Percentiles rank a stretch among this genome's conserved stretches.
phyloP scores from a whole-genome alignment of 441 rosid genomes.

The Pelargonium fulgidum region DNA sequence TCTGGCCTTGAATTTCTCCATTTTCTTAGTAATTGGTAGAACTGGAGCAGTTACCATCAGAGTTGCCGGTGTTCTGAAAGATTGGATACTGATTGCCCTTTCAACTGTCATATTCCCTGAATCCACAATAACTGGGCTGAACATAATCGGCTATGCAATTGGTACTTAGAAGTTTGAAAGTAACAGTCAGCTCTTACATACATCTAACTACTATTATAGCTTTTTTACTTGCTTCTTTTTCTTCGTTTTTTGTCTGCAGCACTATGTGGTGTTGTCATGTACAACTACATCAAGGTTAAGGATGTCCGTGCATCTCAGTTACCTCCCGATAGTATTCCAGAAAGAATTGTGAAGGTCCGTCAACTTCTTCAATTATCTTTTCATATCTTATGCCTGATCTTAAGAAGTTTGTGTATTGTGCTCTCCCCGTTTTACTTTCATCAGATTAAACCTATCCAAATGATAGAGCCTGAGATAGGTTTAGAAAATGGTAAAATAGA shows the following conservation, averaged over 20 bases:
- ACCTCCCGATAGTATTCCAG: conserved; percentile 54
- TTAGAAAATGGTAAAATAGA: no score
- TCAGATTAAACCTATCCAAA: no score
- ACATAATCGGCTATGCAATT: conserved; percentile 89
- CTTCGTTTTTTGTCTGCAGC: conserved; percentile 40
- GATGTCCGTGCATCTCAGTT: conserved; percentile 81
- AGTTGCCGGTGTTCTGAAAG: conserved; percentile 98
- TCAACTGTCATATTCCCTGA: conserved; percentile 98
- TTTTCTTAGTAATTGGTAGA: conserved; percentile 93
- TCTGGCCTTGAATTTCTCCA: conserved; percentile 88
- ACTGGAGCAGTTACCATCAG: conserved; percentile 96
- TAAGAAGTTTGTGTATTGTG: no score
- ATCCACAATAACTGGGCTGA: conserved; percentile 87
- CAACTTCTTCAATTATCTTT: conserved; percentile 9
- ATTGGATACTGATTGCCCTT: conserved; percentile 98
- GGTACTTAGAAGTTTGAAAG: conserved; percentile 40
- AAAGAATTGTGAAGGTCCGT: conserved; percentile 66
- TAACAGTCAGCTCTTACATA: neutral
- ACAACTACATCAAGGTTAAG: conserved; percentile 84
- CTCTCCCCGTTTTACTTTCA: no score
- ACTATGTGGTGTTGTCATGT: conserved; percentile 94
- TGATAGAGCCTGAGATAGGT: no score
- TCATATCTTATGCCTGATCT: no score
- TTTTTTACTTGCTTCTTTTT: neutral
- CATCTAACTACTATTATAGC: neutral